phyloP scores from a whole-genome alignment of 2,329 filamentous ascomycete species.

The Purpureocillium lavendulum region DNA sequence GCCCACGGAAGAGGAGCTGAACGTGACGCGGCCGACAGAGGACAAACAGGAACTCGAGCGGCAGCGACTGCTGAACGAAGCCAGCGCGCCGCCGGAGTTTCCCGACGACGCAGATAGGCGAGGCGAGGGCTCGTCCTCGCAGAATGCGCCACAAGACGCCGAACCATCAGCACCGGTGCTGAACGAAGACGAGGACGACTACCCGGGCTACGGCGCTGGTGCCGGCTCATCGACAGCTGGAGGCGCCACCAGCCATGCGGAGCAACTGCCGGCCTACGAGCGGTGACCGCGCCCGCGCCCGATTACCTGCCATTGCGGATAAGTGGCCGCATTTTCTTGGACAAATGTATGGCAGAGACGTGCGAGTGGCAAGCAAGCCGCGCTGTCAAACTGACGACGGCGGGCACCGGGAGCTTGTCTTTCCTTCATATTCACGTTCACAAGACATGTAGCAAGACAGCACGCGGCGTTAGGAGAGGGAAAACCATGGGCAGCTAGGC shows the following conservation, averaged over 20 bases:
- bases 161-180: conserved; percentile 51
- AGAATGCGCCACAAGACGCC: conserved; percentile 12
- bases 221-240: conserved; percentile 13
- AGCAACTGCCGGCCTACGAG: conserved; percentile 31
- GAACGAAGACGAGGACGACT: conserved; percentile 45
- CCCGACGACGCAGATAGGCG: conserved; percentile 40
- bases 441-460: no score
- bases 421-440: no score
- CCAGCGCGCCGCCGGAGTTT: conserved; percentile 54
- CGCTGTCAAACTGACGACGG: no score
- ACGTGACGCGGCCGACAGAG: conserved; percentile 31
- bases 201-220: conserved; percentile 21
- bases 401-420: no score
- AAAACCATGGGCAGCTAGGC: not conserved
- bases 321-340: no score
- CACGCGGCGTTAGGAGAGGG: no score
- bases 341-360: no score
- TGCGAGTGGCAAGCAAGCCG: no score
- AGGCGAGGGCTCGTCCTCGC: conserved; percentile 18
- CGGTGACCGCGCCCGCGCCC: conserved; percentile 16
- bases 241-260: conserved; percentile 6
- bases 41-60: conserved; percentile 77
- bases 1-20: conserved; percentile 37
- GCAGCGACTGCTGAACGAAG: conserved; percentile 52
- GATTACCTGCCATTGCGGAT: no score